These are phyloP conservation scores for Peronospora tabacina DNA, from an alignment of 352 stramenopile genomes.

Conservation along the genomic window DNA sequence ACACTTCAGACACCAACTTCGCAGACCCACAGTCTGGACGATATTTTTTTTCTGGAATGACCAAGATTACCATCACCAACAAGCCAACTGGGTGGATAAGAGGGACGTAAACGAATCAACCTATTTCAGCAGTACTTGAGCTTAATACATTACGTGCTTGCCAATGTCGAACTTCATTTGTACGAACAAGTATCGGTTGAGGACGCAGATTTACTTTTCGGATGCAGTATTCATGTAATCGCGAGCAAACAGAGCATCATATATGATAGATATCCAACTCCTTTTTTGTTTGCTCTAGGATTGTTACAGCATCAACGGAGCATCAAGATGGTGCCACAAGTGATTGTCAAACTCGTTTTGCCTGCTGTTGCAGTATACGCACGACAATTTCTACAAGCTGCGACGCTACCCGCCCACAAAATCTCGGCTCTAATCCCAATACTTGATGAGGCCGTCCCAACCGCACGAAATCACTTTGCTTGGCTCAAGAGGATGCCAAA, in stretches of 20 bases:
- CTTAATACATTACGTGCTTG: not conserved
- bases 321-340: not conserved
- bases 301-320: not conserved
- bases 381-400: not conserved
- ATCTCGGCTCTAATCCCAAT: constrained; percentile 93
- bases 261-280: too few relatives aligned
- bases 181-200: constrained; percentile 8
- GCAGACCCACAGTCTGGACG: constrained; percentile 8
- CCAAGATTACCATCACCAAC: not conserved
- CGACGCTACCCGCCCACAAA: not conserved
- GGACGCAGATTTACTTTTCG: constrained; percentile 2
- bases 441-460: constrained; percentile 99
- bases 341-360: not conserved
- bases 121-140: not conserved
- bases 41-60: not conserved
- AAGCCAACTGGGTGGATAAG: not conserved
- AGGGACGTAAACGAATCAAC: not conserved
- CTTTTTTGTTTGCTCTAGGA: not conserved
- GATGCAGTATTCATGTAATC: not conserved
- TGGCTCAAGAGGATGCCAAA: constrained; percentile 97
- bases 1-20: constrained; percentile 18
- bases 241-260: too few relatives aligned
- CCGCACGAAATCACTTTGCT: constrained; percentile 95
- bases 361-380: not conserved
- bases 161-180: not conserved